Evolutionary conservation across 352 stramenopile genomes (phyloP), one percentile per base, ranked within the genome.

Genomic region (Globisporangium nodosum): DNA sequence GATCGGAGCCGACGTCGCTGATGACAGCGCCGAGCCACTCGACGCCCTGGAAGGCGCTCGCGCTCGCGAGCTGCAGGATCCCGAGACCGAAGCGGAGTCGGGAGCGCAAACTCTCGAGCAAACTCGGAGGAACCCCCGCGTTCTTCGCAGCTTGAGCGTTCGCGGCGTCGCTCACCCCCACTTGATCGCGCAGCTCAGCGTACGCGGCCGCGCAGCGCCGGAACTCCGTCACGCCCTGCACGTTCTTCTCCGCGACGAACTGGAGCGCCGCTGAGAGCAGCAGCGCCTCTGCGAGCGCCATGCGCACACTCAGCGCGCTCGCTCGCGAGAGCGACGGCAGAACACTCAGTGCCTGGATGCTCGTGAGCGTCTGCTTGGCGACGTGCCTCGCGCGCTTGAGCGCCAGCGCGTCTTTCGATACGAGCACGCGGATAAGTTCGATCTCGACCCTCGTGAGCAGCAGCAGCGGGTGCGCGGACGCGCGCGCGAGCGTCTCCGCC

Each of bases 351-450:
- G 15, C 51, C 27, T 79, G 62, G 13, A 81, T 54, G 65, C 65
- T 71, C 40, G 12, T 21, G 18, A 71, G 68, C 6, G 68, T 56
- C 37, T 69, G 68, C 3, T 56, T 68, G 7, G 60, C 70, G 3
- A 31, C 45, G 2, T 56, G 45, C 3, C 63, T 60, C 3, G 73
- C 70, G 13, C 65, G 61, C 13, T 69, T 70, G 1, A 62, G 8
- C 5, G 68, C 63, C 12, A 73, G 52, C 33, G 50, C 15, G 40
- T 82, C 73, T 31, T 76, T 74, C 20, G 73, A 82, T 21, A 72
- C 53, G 27, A 82, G 15, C 20, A 78, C 73, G 3, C 73, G 70
- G 8, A 73, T 49, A 0, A 57, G 37, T n/a, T 72, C 68, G 1
- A 81, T 39, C 60, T 79, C 73, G 24, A 63, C 65, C 1, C 47